These are phyloP conservation scores for Quercus dentata DNA, from an alignment of 306 rosid genomes.

Conservation along the genomic window DNA sequence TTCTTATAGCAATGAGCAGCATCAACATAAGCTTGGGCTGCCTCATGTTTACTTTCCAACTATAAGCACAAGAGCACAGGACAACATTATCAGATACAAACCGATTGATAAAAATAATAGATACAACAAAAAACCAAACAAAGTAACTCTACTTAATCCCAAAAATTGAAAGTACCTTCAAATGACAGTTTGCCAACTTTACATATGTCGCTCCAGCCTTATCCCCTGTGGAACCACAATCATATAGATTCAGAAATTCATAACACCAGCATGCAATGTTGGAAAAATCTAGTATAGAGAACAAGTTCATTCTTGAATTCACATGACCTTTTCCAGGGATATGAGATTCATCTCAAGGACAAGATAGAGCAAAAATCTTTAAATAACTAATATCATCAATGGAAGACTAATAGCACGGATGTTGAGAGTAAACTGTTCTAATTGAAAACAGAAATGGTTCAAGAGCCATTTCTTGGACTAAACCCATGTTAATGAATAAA, in stretches of 20 bases:
- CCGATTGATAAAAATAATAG: neutral
- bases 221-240: constrained; percentile 60
- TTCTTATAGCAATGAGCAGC: constrained; percentile 95
- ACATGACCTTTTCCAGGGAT: neutral
- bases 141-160: neutral
- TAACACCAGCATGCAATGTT: constrained; percentile 1
- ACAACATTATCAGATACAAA: neutral
- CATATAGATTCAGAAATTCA: constrained; percentile 17
- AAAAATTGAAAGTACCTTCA: constrained; percentile 52
- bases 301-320: neutral
- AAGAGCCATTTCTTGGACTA: neutral
- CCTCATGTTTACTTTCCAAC: constrained; percentile 95
- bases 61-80: constrained; percentile 23
- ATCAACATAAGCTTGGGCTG: constrained; percentile 86
- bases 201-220: constrained; percentile 71
- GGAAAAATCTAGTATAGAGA: neutral
- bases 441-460: neutral
- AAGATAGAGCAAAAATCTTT: neutral
- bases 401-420: neutral
- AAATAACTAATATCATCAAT: neutral
- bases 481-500: neutral
- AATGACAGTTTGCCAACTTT: constrained; percentile 77
- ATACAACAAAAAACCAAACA: neutral
- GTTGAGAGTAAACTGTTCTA: neutral
- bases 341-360: neutral